Base-by-base conservation (phyloP, 2,329 filamentous ascomycete species). In the Blastomyces parvus region DNA sequence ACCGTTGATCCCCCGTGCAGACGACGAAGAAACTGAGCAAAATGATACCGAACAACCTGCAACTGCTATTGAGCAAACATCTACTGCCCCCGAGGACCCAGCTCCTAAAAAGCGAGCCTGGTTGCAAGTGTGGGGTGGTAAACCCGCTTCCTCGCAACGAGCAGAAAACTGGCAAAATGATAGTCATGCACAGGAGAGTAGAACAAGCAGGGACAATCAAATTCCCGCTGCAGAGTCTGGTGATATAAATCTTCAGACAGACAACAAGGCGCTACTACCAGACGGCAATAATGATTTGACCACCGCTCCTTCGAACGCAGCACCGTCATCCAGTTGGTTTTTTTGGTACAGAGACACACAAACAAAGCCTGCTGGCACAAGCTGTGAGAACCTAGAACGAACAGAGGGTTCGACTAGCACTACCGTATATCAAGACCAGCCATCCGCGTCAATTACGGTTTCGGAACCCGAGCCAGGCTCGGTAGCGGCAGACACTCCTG, bases 41-140 rank as follows among this genome's bases (percentile, higher is more conserved):
- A 55, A 63, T n/a, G 44, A 14, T 55, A 13, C n/a, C 17, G 50
- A 42, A 52, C 30, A 42, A 27, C 46, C 46, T n/a, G 27, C 60
- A 53, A 14, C 59, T 63, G 56, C 64, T 67, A 22, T 60, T 61
- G 53, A 64, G 48, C 40, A 63, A 4, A 40, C 42, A 25, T 30
- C 46, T 27, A 30, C 33, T 14, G 17, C n/a, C 8, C 33, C 44
- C 11, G 33, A 19, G 9, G 30, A 19, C 30, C 22, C 70, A 3
- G 66, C 61, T 14, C 63, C 73, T 36, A 72, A 73, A 48, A 79
- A 76, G 63, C 72, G 76, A 60, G 77, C 76, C 53, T 79, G 77
- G 78, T 70, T 79, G 63, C 77, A 78, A 64, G 77, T 79, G 73
- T 79, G 74, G 77, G 73, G 73, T 64, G 73, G 74, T 53, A 67